phyloP scores from a whole-genome alignment of 2,329 filamentous ascomycete species.

The Rosellinia necatrix region DNA sequence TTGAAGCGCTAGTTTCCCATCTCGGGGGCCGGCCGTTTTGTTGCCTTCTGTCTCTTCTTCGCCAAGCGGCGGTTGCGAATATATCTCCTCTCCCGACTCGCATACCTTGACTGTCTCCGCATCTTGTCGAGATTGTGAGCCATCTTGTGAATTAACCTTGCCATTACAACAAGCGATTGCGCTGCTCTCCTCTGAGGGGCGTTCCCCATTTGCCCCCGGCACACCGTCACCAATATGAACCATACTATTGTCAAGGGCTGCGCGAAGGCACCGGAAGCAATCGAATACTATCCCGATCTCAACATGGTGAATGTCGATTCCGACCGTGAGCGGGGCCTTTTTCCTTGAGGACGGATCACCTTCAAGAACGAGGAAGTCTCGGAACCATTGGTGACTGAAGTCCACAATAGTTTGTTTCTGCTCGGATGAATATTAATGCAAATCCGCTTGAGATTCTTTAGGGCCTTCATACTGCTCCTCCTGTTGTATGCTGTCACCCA shows the following conservation, averaged over 20 bases:
- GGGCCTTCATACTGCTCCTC: background rate
- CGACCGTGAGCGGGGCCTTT: background rate
- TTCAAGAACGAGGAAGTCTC: slow-evolving; percentile 12
- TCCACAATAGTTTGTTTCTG: slow-evolving; percentile 13
- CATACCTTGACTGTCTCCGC: background rate
- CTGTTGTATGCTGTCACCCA: background rate
- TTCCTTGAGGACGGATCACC: background rate
- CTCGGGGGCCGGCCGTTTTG: background rate
- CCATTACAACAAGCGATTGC: background rate
- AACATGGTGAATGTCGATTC: slow-evolving; percentile 2
- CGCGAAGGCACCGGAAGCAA: slow-evolving; percentile 12
- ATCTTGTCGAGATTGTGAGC: background rate
- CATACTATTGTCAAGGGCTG: background rate
- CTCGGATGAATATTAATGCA: slow-evolving; percentile 10
- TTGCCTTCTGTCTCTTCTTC: background rate
- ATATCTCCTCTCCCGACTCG: background rate
- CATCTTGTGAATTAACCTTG: background rate
- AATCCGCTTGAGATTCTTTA: slow-evolving; percentile 3
- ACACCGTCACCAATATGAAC: background rate
- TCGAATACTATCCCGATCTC: slow-evolving; percentile 7
- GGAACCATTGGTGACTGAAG: slow-evolving; percentile 12
- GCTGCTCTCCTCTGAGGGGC: background rate
- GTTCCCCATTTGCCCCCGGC: background rate
- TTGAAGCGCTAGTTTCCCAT: background rate
- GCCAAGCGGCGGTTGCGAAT: background rate